phyloP scores from a whole-genome alignment of 371 early-diverging fungal genomes.

The Syncephalastrum monosporum region DNA sequence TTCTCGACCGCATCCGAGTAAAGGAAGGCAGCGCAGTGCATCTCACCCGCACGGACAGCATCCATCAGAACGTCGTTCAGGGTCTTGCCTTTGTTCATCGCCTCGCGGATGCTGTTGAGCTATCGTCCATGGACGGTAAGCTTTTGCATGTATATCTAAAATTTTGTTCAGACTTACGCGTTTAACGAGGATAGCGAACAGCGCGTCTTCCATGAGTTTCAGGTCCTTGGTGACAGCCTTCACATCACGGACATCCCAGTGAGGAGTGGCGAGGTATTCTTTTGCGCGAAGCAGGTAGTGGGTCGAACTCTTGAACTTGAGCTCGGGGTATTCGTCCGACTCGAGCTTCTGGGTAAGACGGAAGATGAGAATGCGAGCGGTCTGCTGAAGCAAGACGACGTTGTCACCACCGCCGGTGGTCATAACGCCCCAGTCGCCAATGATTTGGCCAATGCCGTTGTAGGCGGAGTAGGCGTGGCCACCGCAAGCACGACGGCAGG shows the following conservation, averaged over 20 bases:
- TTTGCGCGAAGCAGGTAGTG: conserved; percentile 33
- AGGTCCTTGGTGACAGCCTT: conserved; percentile 21
- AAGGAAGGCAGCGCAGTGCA: conserved; percentile 38
- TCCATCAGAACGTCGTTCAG: conserved; percentile 33
- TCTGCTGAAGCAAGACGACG: conserved; percentile 63
- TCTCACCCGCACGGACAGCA: conserved; percentile 36
- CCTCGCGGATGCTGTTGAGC: conserved; percentile 27
- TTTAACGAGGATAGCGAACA: conserved; percentile 38
- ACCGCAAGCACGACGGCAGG: conserved; percentile 59
- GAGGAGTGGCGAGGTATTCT: conserved; percentile 21
- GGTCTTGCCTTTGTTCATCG: conserved; percentile 21
- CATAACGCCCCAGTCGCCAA: conserved; percentile 67
- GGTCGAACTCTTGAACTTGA: conserved; percentile 35
- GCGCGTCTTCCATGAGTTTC: conserved; percentile 22
- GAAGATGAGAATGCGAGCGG: conserved; percentile 35
- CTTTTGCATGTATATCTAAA: background rate
- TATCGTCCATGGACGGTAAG: conserved; percentile 5
- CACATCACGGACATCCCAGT: conserved; percentile 26
- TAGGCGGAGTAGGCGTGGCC: conserved; percentile 68
- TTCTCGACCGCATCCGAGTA: conserved; percentile 27
- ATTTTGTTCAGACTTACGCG: conserved; percentile 23
- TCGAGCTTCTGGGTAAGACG: conserved; percentile 31
- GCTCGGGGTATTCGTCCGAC: conserved; percentile 27
- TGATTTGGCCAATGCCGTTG: conserved; percentile 64
- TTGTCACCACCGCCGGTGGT: conserved; percentile 79